Base-by-base conservation (phyloP, 2,329 filamentous ascomycete genomes). In the Fusarium sororula region DNA sequence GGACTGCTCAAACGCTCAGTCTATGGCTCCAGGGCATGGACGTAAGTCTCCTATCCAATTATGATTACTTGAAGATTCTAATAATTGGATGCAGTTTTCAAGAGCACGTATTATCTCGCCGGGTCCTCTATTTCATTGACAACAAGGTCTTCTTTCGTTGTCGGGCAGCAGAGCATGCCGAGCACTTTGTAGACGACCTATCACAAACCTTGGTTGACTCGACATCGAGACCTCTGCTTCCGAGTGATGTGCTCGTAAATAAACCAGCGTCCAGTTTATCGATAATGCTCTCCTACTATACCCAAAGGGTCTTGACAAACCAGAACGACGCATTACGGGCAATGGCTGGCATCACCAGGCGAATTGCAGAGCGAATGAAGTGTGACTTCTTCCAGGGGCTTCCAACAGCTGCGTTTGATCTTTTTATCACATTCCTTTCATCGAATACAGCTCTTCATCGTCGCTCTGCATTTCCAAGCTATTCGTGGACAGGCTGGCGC, bases 31-130 rank as follows among this genome's bases (percentile, higher is more conserved):
- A 50, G 47, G 14, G 28, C 47, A 0, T 50, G 47, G 47, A 50
- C 28, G 47, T 50, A 5, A 18, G 47, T 32, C 22, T 2, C 0
- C 7, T 14, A 5, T 50, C 1, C 0, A 8, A 32, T 10, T 3
- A 7, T 5, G 7, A 5, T 7, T 0, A 10, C 3, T 3, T 3
- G 0, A 13, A 1, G 2, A 18, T 14, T 5, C 15, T 50, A 2
- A 50, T 13, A 2, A 50, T 13, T 22, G 0, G 3, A 2, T 5
- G 3, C 4, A 50, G 47, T 0, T 24, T 50, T 3, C 28, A 50
- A 14, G 28, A 50, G 1, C 15, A 50, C 2, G 22, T 50, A 4
- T 5, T 50, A 2, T 50, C 47, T 32, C 47, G 11, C 7, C 3
- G 47, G 24, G 47, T 7, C 14, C 47, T 50, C 2, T 50, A 50